Evolutionary conservation across 768 basidiomycete species (phyloP).

Genomic region (Mycena olivaceomarginata): DNA sequence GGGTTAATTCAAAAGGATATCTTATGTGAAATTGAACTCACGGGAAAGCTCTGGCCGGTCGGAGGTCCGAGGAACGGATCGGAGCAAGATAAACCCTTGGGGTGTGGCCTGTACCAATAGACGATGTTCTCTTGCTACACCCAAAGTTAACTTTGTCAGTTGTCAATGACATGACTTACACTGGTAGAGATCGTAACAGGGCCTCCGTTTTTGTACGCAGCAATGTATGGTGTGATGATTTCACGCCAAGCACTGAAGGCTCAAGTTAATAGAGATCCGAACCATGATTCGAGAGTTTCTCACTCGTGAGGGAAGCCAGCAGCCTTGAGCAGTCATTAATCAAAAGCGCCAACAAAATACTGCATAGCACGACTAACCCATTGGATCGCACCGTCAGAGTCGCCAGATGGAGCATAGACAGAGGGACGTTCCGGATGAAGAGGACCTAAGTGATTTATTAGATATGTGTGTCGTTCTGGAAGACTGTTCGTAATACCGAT

Average conservation of each 20-base stretch:
- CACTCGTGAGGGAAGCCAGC: conserved; percentile 11
- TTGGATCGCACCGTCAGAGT: conserved; percentile 2
- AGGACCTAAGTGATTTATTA: not conserved
- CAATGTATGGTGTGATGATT: not conserved
- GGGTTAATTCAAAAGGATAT: not conserved
- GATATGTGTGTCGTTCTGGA: not conserved
- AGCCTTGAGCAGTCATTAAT: not conserved
- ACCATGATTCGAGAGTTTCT: not conserved
- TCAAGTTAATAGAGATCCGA: not conserved
- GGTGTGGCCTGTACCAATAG: conserved; percentile 7
- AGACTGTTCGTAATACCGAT: not conserved
- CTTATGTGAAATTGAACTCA: not conserved
- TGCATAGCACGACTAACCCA: not conserved
- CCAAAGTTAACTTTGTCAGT: not conserved
- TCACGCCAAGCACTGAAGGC: conserved; percentile 3
- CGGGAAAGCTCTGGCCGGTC: conserved; percentile 5
- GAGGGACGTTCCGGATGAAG: conserved; percentile 5
- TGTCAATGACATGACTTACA: not conserved
- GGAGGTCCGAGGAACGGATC: conserved; percentile 9
- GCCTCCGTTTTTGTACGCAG: not conserved
- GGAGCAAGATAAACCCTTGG: conserved; percentile 6
- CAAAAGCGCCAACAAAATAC: not conserved
- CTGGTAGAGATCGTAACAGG: not conserved
- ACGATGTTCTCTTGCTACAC: not conserved
- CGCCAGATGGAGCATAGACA: not conserved